phyloP scores from a whole-genome alignment of 2,329 filamentous ascomycete genomes.

The Fusarium austroafricanum region DNA sequence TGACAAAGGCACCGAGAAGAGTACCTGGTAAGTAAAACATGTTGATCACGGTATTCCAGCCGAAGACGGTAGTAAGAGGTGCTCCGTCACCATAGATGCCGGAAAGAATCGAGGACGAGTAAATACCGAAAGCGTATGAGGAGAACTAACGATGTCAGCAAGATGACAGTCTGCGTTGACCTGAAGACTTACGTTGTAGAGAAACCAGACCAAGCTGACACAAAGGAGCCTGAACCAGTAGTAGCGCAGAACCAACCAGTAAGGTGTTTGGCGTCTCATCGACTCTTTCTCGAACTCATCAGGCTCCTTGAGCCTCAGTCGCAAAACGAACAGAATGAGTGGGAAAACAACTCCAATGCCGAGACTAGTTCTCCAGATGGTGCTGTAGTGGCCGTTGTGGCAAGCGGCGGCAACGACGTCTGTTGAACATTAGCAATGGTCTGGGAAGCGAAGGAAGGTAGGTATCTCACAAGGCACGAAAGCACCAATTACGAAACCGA shows the following conservation, averaged over 20 bases:
- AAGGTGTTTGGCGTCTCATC: slow-evolving; percentile 72
- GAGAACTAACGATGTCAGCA: slow-evolving; percentile 67
- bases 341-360: slow-evolving; percentile 85
- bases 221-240: slow-evolving; percentile 79
- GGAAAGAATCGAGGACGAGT: slow-evolving; percentile 78
- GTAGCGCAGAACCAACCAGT: slow-evolving; percentile 67
- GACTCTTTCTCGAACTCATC: slow-evolving; percentile 79
- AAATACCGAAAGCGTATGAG: slow-evolving; percentile 86
- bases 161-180: accelerated
- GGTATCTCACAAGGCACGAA: slow-evolving; percentile 76
- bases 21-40: slow-evolving; percentile 90
- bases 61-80: slow-evolving; percentile 81
- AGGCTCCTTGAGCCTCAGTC: slow-evolving; percentile 79
- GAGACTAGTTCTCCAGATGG: slow-evolving; percentile 84
- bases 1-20: slow-evolving; percentile 78
- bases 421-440: background rate
- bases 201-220: slow-evolving; percentile 84
- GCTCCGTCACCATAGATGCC: slow-evolving; percentile 70
- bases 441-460: background rate
- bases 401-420: slow-evolving; percentile 68
- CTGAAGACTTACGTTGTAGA: slow-evolving; percentile 71
- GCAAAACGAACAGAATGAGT: slow-evolving; percentile 75
- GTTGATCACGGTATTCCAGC: slow-evolving; percentile 90
- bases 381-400: slow-evolving; percentile 71
- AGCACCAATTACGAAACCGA: slow-evolving; percentile 82